Percentiles rank a stretch among this genome's conserved stretches.
Conservation (phyloP, 495 filamentous ascomycete species). For the Penicillium longicatenatum region DNA sequence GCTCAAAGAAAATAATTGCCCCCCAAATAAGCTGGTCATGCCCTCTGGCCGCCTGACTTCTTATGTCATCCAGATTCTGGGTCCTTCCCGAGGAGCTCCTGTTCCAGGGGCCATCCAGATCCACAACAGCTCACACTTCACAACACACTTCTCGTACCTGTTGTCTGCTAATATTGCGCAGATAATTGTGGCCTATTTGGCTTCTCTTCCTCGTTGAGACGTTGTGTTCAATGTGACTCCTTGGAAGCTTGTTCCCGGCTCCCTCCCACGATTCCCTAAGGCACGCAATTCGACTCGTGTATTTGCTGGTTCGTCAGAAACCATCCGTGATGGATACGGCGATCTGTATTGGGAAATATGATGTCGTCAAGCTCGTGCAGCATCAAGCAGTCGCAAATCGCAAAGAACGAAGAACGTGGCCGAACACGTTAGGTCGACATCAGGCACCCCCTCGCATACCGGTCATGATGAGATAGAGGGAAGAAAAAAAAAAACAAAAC, state of each 20-base stretch:
- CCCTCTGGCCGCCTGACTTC: background rate
- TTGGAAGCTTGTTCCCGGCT: background rate
- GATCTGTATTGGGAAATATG: background rate
- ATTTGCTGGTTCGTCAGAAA: background rate
- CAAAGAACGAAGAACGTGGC: background rate
- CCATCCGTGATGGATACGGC: background rate
- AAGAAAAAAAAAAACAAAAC: no score
- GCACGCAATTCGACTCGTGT: background rate
- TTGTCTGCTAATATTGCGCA: background rate
- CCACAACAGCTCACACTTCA: background rate
- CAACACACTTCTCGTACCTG: background rate
- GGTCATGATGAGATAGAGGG: slow-evolving; percentile 17
- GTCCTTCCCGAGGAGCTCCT: background rate
- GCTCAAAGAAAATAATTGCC: background rate
- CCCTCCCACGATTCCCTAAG: background rate
- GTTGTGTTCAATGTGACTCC: background rate
- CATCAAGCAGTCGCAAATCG: background rate
- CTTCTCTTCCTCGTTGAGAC: background rate
- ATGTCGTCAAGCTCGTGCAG: background rate
- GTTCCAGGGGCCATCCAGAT: background rate
- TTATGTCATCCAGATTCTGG: slow-evolving; percentile 3
- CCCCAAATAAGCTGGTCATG: background rate
- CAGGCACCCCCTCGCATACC: slow-evolving; percentile 8
- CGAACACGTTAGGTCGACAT: slow-evolving; percentile 16
- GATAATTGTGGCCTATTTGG: background rate